Conservation (phyloP, 106 monocot species). For the Triglochin maritima region DNA sequence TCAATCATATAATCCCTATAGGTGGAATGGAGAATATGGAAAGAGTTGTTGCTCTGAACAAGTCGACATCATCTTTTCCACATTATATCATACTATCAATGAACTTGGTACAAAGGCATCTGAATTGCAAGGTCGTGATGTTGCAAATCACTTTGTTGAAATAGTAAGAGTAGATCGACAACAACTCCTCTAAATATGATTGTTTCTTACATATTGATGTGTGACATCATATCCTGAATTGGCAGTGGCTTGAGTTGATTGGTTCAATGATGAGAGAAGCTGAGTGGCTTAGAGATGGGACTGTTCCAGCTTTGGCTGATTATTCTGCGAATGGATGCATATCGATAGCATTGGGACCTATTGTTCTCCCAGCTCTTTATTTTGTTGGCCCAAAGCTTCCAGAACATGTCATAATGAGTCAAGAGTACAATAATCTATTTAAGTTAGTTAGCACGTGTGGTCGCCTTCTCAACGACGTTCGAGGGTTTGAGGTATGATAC, state of each 20-base stretch:
- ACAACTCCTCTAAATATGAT: background rate
- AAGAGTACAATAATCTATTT: conserved; percentile 49
- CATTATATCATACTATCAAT: conserved; percentile 46
- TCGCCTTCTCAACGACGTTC: conserved; percentile 72
- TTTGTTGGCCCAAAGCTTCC: conserved; percentile 61
- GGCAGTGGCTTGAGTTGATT: conserved; percentile 71
- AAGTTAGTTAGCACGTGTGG: conserved; percentile 76
- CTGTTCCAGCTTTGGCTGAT: conserved; percentile 52
- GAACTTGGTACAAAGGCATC: conserved; percentile 61
- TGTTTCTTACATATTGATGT: background rate
- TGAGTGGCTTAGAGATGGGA: conserved; percentile 44
- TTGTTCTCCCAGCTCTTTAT: conserved; percentile 74
- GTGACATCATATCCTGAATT: background rate
- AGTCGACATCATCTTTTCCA: conserved; percentile 60
- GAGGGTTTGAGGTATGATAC: conserved; percentile 54
- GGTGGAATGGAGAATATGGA: conserved; percentile 51
- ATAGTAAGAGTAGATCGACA: conserved; percentile 37
- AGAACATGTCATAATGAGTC: conserved; percentile 23
- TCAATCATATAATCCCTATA: conserved; percentile 6
- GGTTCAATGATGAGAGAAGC: conserved; percentile 71
- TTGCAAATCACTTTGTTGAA: conserved; percentile 50
- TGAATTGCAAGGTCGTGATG: conserved; percentile 34
- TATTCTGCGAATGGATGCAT: conserved; percentile 77
- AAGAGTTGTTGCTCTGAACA: conserved; percentile 41
- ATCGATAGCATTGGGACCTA: conserved; percentile 83